Conservation (phyloP, 352 stramenopile genomes). For the Globisporangium carolinianum region DNA sequence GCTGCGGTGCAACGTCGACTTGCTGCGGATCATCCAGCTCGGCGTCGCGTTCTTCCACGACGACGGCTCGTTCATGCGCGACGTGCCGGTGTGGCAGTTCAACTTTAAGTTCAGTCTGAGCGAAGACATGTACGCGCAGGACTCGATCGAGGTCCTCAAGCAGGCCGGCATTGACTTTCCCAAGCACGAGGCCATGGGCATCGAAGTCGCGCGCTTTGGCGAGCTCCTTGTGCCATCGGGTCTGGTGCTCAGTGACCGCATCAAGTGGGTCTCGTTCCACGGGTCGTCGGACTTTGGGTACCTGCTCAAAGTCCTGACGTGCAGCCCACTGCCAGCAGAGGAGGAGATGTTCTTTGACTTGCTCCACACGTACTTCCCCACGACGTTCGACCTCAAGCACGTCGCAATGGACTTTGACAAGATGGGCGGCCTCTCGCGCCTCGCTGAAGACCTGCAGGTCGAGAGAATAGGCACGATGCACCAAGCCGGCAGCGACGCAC, state of each 20-base stretch:
- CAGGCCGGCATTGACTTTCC: conserved; percentile 97
- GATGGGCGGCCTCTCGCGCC: conserved; percentile 94
- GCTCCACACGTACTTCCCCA: conserved; percentile 97
- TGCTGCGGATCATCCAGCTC: conserved; percentile 98
- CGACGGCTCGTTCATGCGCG: conserved; percentile 91
- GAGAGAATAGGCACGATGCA: conserved; percentile 98
- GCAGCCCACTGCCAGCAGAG: conserved; percentile 80
- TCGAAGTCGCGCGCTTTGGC: conserved; percentile 96
- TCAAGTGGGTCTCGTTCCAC: conserved; percentile 99
- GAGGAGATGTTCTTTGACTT: conserved; percentile 96
- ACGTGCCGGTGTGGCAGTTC: conserved; percentile 98
- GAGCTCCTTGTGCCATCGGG: conserved; percentile 97
- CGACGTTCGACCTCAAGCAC: conserved; percentile 99
- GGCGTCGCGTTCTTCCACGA: conserved; percentile 97
- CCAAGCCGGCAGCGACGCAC: conserved; percentile 96
- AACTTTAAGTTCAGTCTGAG: conserved; percentile 99
- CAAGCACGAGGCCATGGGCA: conserved; percentile 93
- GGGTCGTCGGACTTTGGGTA: conserved; percentile 99
- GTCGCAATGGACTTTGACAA: conserved; percentile 97
- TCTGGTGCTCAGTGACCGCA: conserved; percentile 96
- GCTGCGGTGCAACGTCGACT: conserved; percentile 98
- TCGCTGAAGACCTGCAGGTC: conserved; percentile 95
- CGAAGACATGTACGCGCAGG: conserved; percentile 99
- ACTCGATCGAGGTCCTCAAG: conserved; percentile 98
- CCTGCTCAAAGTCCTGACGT: conserved; percentile 95